Conservation (phyloP, 2,329 filamentous ascomycete genomes). For the Diaporthe caulivora region DNA sequence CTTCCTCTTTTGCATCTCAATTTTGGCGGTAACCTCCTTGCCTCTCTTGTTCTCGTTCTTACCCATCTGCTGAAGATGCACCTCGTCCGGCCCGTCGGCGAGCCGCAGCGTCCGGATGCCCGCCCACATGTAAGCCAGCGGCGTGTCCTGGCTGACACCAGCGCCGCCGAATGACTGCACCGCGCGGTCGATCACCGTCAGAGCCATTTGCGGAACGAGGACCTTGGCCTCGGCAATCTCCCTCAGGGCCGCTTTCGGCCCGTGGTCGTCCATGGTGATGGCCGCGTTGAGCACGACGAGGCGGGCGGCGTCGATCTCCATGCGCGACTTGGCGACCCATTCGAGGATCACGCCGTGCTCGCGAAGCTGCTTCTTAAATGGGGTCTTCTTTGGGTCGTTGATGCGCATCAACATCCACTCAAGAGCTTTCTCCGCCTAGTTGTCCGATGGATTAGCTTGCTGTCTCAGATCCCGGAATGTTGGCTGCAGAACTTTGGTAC, state of each 20-base stretch:
- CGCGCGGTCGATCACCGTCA: slow-evolving; percentile 92
- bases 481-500: not conserved
- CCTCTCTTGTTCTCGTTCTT: slow-evolving; percentile 83
- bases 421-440: slow-evolving; percentile 83
- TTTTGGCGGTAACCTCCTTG: slow-evolving; percentile 69
- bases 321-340: slow-evolving; percentile 90
- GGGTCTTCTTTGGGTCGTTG: slow-evolving; percentile 91
- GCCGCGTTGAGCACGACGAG: slow-evolving; percentile 94
- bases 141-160: slow-evolving; percentile 94
- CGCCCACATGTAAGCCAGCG: slow-evolving; percentile 87
- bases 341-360: slow-evolving; percentile 96
- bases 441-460: not conserved
- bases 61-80: slow-evolving; percentile 86
- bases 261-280: slow-evolving; percentile 90
- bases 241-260: slow-evolving; percentile 89
- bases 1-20: slow-evolving; percentile 74
- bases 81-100: slow-evolving; percentile 96
- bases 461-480: slow-evolving; percentile 21
- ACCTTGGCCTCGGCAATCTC: slow-evolving; percentile 98
- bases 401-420: slow-evolving; percentile 96
- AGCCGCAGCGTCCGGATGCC: slow-evolving; percentile 84
- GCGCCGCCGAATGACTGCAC: slow-evolving; percentile 93
- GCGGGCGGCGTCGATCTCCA: slow-evolving; percentile 94
- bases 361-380: slow-evolving; percentile 88
- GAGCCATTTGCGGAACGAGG: slow-evolving; percentile 83